Evolutionary conservation across 345 rosid species (phyloP), one percentile per base, ranked within the genome.

Genomic region (Iberis pinnata): DNA sequence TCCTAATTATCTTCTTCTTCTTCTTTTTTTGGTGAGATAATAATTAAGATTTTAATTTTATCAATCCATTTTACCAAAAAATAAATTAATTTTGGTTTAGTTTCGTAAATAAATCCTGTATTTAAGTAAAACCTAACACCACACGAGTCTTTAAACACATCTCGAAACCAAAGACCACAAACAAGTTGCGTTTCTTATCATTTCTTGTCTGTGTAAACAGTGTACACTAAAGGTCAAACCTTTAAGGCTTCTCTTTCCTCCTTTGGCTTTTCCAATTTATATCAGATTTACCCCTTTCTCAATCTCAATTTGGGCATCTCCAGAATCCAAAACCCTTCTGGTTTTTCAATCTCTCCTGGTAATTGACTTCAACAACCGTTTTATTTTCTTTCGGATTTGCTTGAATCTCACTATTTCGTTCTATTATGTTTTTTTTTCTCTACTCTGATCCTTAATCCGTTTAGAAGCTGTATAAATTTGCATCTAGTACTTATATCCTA

Each of bases 301-400:
- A 20, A 67, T 51, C 43, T 50, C 53, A 26, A n/a, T 37, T 58
- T 41, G 22, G 36, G 17, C 35, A 43, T 24, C 56, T 59, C 49
- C 49, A 59, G 7, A 22, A 22, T 40, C 25, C 10, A 37, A 58
- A 16, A 59, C 49, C 54, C 53, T 36, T 50, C 63, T 49, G n/a
- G n/a, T n/a, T n/a, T n/a, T n/a, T n/a, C n/a, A 8, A 29, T 65
- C 70, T 59, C 67, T 53, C 62, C 61, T 60, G 67, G 72, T 68
- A 68, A 53, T 48, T 60, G 51, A 60, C 55, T 45, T 59, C 58
- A 42, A 2, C 51, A 22, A 52, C 20, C 59, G n/a, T n/a, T 25
- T 33, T 7, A 16, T 1, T 39, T 27, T 45, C 61, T 18, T 31
- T 13, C n/a, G n/a, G n/a, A n/a, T n/a, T n/a, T n/a, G n/a, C n/a